Conservation (phyloP, 495 filamentous ascomycete genomes). For the Tuber calosporum region DNA sequence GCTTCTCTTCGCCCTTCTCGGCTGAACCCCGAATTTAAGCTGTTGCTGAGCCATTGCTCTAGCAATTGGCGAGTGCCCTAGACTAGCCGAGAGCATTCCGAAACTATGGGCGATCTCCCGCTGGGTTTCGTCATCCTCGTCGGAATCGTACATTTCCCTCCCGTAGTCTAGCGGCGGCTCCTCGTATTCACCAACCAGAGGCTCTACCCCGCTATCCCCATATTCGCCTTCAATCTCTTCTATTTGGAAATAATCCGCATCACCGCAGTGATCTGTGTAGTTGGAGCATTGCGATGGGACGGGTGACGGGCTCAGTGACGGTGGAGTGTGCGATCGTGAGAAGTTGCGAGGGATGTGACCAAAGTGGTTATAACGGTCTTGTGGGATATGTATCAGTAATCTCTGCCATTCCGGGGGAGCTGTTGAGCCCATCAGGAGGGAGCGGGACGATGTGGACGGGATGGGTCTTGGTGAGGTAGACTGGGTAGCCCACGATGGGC, state of each 20-base stretch:
- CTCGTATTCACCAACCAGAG: slow-evolving; percentile 27
- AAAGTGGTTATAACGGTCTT: background rate
- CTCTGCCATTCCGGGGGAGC: slow-evolving; percentile 23
- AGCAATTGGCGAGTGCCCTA: background rate
- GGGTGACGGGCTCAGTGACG: slow-evolving; percentile 17
- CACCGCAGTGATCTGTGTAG: slow-evolving; percentile 15
- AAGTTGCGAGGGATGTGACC: background rate
- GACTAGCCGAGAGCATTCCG: slow-evolving; percentile 13
- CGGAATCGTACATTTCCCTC: slow-evolving; percentile 18
- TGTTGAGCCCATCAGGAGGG: background rate
- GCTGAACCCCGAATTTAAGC: background rate
- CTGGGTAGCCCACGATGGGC: slow-evolving; percentile 6
- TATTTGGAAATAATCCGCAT: slow-evolving; percentile 22
- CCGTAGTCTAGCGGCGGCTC: slow-evolving; percentile 28
- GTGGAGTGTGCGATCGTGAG: slow-evolving; percentile 14
- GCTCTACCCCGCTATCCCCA: slow-evolving; percentile 22
- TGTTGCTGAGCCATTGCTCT: background rate
- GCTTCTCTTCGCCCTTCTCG: slow-evolving; percentile 11
- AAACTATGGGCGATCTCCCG: slow-evolving; percentile 17
- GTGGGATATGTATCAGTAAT: background rate
- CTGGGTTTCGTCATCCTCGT: slow-evolving; percentile 14
- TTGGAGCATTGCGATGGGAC: slow-evolving; percentile 9
- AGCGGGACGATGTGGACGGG: slow-evolving; percentile 15
- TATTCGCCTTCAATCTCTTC: slow-evolving; percentile 20
- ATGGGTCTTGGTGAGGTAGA: slow-evolving; percentile 23